Evolutionary conservation across 305 asterid species (phyloP).

Genomic region (Fraxinus xanthoxyloides): DNA sequence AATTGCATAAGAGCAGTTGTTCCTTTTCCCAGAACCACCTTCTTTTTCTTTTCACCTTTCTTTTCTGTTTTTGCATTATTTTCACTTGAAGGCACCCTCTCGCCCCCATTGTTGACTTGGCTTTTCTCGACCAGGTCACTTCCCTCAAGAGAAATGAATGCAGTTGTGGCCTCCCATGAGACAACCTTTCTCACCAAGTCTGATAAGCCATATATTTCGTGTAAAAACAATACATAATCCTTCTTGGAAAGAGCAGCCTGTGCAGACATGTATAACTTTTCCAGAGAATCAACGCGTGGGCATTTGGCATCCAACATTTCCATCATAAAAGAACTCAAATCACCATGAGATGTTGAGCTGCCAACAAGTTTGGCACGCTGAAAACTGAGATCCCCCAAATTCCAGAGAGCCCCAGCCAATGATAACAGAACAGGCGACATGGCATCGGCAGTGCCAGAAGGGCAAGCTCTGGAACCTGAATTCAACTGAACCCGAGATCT

Average conservation of each 20-base stretch:
- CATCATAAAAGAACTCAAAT: conserved; percentile 28
- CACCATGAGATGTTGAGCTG: conserved; percentile 29
- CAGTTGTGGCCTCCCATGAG: conserved; percentile 67
- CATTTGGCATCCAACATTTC: conserved; percentile 31
- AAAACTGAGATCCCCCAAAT: conserved; percentile 61
- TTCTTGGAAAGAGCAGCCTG: conserved; percentile 35
- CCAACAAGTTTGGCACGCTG: conserved; percentile 39
- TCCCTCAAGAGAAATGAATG: conserved; percentile 69
- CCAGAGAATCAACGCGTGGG: conserved; percentile 30
- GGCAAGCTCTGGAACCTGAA: conserved; percentile 49
- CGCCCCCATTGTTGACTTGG: conserved; percentile 32
- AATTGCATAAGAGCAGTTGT: conserved; percentile 56
- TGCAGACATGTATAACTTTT: conserved; percentile 31
- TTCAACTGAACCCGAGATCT: conserved; percentile 65
- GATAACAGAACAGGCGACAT: conserved; percentile 45
- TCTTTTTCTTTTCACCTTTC: conserved; percentile 71
- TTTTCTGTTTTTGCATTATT: conserved; percentile 40
- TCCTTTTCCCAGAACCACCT: conserved; percentile 72
- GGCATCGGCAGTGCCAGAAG: conserved; percentile 38
- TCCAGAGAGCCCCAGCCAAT: conserved; percentile 44
- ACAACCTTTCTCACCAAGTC: conserved; percentile 54
- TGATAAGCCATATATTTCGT: conserved; percentile 41
- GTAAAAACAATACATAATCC: conserved; percentile 45
- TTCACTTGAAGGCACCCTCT: conserved; percentile 25
- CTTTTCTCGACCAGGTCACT: conserved; percentile 31